A percentile compares a stretch with the other conserved stretches of the same genome.
Conservation (phyloP, 148 eudicot species). For the Amaranthus palmeri region DNA sequence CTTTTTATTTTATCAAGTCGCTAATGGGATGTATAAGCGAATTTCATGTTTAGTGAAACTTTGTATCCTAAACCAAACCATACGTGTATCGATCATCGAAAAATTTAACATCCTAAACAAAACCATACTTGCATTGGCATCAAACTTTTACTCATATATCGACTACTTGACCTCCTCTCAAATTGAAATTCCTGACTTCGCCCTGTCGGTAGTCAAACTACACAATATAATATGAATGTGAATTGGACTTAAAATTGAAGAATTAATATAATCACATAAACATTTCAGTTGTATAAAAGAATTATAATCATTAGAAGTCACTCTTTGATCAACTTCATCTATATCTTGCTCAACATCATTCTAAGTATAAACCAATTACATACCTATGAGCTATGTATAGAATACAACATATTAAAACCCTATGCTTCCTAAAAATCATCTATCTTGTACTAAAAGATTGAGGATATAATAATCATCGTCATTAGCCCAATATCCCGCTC, state of each 20-base stretch:
- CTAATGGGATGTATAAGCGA: too few relatives aligned
- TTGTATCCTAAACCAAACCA: too few relatives aligned
- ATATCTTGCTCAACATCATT: neutral
- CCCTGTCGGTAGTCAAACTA: too few relatives aligned
- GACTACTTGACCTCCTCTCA: too few relatives aligned
- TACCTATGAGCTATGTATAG: conserved; percentile 6
- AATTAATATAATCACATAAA: neutral
- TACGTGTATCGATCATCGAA: too few relatives aligned
- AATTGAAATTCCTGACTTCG: too few relatives aligned
- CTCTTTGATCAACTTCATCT: neutral
- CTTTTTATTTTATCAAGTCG: too few relatives aligned
- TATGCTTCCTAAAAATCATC: conserved; percentile 4
- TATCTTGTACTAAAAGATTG: neutral
- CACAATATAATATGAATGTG: neutral
- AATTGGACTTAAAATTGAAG: neutral
- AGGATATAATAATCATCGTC: neutral
- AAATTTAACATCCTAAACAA: too few relatives aligned
- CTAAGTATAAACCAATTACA: conserved; percentile 14
- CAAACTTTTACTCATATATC: too few relatives aligned
- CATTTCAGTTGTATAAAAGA: conserved; percentile 6
- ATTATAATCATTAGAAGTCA: conserved; percentile 8
- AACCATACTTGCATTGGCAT: too few relatives aligned
- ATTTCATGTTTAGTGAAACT: too few relatives aligned
- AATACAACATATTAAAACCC: conserved; percentile 8
- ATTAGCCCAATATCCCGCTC: too few relatives aligned